phyloP scores from a whole-genome alignment of 106 monocot genomes.

The Alisma plantagoaquatica region DNA sequence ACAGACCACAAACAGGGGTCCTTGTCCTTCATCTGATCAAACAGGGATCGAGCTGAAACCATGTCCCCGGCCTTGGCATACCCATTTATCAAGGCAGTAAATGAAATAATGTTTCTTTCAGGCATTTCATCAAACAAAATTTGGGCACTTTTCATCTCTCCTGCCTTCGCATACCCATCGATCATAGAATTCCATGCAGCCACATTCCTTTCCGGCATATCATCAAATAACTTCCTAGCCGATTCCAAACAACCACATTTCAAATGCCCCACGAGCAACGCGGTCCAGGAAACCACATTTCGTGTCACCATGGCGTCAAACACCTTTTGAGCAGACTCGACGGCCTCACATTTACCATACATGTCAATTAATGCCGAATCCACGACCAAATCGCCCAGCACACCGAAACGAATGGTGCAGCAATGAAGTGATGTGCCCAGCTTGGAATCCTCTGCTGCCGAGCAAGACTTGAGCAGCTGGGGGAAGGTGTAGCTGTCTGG shows the following conservation, averaged over 20 bases:
- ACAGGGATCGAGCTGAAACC: neutral
- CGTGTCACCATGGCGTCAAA: constrained; percentile 6
- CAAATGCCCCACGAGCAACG: neutral
- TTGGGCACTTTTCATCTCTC: constrained; percentile 31
- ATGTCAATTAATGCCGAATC: constrained; percentile 55
- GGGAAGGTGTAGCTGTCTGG: constrained; percentile 63
- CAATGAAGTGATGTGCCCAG: constrained; percentile 45
- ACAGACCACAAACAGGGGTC: neutral
- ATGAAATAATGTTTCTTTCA: neutral
- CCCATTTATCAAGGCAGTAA: neutral
- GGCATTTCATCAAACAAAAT: constrained; percentile 45
- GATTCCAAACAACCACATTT: neutral
- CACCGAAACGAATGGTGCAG: constrained; percentile 44
- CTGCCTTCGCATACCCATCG: constrained; percentile 31
- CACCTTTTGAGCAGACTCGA: constrained; percentile 26
- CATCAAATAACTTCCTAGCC: neutral
- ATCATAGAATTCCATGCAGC: constrained; percentile 48
- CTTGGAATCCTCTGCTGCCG: constrained; percentile 4
- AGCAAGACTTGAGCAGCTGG: constrained; percentile 45
- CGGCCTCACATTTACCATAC: constrained; percentile 40
- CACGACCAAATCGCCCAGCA: neutral
- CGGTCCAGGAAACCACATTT: neutral
- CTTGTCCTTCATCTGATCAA: neutral
- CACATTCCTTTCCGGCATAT: constrained; percentile 23
- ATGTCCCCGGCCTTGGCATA: neutral